These are phyloP conservation scores for Chaetothyriales sp. DNA, from an alignment of 2,329 filamentous ascomycete genomes.

Conservation along the genomic window DNA sequence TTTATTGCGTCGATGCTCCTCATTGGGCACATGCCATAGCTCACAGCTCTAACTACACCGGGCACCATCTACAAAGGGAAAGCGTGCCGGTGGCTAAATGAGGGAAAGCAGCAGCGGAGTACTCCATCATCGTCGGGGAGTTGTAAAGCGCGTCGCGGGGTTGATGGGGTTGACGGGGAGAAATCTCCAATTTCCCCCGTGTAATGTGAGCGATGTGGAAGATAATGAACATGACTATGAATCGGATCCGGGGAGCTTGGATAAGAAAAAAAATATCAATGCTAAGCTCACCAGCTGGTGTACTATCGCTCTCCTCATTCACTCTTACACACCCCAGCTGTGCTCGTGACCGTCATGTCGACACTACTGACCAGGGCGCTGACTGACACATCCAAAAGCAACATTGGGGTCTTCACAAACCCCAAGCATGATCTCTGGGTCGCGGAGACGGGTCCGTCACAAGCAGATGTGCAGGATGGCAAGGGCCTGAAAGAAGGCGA, in stretches of 20 bases:
- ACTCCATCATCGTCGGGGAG: too few relatives aligned
- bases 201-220: not conserved
- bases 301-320: not conserved
- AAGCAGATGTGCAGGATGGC: conserved; percentile 59
- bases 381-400: conserved; percentile 26
- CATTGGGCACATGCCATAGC: too few relatives aligned
- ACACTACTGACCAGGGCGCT: not conserved
- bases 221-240: not conserved
- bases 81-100: not conserved
- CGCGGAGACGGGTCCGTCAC: conserved; percentile 58
- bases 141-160: not conserved
- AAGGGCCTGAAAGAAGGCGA: conserved; percentile 62
- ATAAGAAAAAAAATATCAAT: not conserved
- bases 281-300: not conserved
- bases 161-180: not conserved
- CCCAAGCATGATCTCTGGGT: conserved; percentile 86
- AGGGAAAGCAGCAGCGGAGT: not conserved
- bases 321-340: not conserved
- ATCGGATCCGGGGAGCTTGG: not conserved
- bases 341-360: not conserved
- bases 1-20: too few relatives aligned
- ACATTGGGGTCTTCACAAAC: conserved; percentile 95
- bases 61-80: not conserved
- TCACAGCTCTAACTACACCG: not conserved
- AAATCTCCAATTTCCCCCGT: not conserved